Conservation (phyloP, 78 protist genomes). For the Guillardia theta region DNA sequence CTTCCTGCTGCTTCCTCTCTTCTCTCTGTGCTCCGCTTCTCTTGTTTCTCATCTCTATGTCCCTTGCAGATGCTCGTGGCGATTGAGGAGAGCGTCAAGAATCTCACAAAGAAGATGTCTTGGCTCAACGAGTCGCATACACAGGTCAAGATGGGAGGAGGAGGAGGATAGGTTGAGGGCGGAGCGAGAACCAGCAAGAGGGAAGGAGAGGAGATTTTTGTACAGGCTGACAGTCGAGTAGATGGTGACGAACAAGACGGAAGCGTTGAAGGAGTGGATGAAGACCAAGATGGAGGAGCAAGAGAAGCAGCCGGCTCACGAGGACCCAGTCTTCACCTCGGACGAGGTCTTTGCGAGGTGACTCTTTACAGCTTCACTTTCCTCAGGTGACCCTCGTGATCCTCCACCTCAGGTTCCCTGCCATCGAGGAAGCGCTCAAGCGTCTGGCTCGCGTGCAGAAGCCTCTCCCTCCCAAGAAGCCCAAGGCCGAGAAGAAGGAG, state of each 20-base stretch:
- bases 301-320: not conserved
- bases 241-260: not conserved
- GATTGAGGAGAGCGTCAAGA: not conserved
- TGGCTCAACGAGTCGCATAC: constrained; percentile 13
- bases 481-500: not conserved
- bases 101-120: not conserved
- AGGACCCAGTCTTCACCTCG: not conserved
- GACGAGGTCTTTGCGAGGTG: not conserved
- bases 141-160: no score
- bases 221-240: no score
- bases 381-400: not conserved
- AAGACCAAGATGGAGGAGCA: not conserved
- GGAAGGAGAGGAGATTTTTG: no score
- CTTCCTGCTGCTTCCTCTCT: not conserved
- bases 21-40: not conserved
- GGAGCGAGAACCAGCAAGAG: no score
- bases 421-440: not conserved
- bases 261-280: not conserved
- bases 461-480: not conserved
- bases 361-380: not conserved
- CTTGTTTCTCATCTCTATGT: not conserved
- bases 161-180: no score
- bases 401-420: not conserved
- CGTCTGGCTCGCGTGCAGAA: not conserved
- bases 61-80: not conserved